Evolutionary conservation across 805 yeast genomes (phyloP).

Genomic region (Yamadazyma akitaensis): DNA sequence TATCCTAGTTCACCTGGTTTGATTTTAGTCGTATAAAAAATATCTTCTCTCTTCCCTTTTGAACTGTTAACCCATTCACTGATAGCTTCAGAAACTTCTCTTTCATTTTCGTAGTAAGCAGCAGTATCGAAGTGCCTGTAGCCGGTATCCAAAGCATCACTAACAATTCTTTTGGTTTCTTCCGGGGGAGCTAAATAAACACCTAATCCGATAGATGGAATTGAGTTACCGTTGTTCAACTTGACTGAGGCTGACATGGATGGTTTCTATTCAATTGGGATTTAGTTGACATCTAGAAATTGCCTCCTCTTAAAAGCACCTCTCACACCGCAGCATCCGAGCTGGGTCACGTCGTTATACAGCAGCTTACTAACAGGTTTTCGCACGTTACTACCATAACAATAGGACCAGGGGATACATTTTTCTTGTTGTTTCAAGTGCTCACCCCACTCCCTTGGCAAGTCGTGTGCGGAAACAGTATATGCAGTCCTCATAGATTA

Average conservation of each 20-base stretch:
- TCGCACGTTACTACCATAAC: too few species aligned
- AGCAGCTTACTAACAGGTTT: too few species aligned
- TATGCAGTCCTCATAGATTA: not conserved
- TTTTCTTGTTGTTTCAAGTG: too few species aligned
- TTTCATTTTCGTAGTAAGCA: conserved; percentile 61
- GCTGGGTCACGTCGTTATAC: too few species aligned
- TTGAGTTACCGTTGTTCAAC: conserved; percentile 7
- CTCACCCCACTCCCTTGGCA: too few species aligned
- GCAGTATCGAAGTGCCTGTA: conserved; percentile 79
- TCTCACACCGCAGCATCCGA: too few species aligned
- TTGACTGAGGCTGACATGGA: not conserved
- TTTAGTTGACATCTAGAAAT: too few species aligned
- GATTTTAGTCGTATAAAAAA: conserved; percentile 39
- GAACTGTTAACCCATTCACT: conserved; percentile 44
- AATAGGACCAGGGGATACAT: too few species aligned
- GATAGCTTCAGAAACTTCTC: conserved; percentile 50
- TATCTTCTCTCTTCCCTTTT: conserved; percentile 23
- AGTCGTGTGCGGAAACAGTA: not conserved
- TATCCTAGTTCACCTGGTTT: conserved; percentile 31
- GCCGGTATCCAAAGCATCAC: conserved; percentile 56
- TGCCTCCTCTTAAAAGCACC: too few species aligned
- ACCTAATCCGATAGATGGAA: conserved; percentile 12
- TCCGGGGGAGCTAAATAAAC: conserved; percentile 9
- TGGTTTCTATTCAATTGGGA: too few species aligned
- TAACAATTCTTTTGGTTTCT: conserved; percentile 1